Evolutionary conservation across 1,139 yeast species (phyloP), one percentile per base, ranked within the genome.

Genomic region (Geotrichum carabidarum): DNA sequence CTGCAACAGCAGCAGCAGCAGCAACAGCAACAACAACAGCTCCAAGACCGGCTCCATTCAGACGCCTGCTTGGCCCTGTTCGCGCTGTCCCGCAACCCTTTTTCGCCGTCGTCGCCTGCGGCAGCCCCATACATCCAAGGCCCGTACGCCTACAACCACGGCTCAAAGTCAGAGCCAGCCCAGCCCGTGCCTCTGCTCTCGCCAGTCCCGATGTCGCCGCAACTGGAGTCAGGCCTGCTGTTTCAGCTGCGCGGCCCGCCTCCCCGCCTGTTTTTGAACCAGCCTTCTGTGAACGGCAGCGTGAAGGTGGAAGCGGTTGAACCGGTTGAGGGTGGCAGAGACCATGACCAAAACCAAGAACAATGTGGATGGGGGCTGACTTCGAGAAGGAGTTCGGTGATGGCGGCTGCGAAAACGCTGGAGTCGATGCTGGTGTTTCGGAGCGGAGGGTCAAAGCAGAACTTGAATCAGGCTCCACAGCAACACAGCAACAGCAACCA

Each of bases 321-420:
- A 6, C 4, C 34, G 36, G 12, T 11, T 15, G 31, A 37, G 32
- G 41, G n/a, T 8, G 17, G 22, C 30, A 17, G 5, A n/a, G 15
- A 46, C 34, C n/a, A 17, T 34, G 41, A 41, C 8, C 40, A 15
- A 15, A 30, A n/a, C n/a, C n/a, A n/a, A n/a, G 27, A 22, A 22
- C 27, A 22, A 22, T 3, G 5, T 22, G 27, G 27, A 22, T 22
- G 27, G 27, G 27, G 17, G 30, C 40, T 9, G 8, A 38, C 27
- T n/a, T 30, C 31, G 36, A 22, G 45, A 37, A 46, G 48, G 17
- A 38, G 44, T 49, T 27, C 40, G 12, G 41, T 37, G 8, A 32
- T 48, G n/a, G 27, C 31, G 6, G 51, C 51, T 9, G 51, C 51
- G 17, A 48, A 48, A 27, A 48, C 51, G n/a, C 36, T 48, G 41